These are phyloP conservation scores for Pseudopithomyces maydicus DNA, from an alignment of 2,329 filamentous ascomycete species.

Conservation along the genomic window DNA sequence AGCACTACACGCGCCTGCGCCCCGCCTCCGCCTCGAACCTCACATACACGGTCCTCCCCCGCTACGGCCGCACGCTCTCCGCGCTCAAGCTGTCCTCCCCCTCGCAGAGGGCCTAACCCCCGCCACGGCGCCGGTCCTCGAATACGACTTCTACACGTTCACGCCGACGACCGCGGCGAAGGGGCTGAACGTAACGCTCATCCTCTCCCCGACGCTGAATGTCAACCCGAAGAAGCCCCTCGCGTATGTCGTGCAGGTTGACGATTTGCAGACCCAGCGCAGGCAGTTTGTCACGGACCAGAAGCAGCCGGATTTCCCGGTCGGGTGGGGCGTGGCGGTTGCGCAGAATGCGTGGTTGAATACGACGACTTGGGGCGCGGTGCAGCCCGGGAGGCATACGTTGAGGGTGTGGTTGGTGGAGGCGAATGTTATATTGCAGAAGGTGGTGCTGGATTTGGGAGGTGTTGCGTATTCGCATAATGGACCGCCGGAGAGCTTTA, in stretches of 20 bases:
- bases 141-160: slow-evolving; percentile 46
- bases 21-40: slow-evolving; percentile 30
- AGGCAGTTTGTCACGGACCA: slow-evolving; percentile 51
- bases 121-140: slow-evolving; percentile 35
- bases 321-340: slow-evolving; percentile 56
- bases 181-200: slow-evolving; percentile 45
- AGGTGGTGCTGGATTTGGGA: slow-evolving; percentile 43
- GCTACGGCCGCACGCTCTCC: slow-evolving; percentile 45
- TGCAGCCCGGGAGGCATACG: slow-evolving; percentile 46
- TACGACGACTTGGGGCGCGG: slow-evolving; percentile 44
- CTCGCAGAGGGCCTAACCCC: slow-evolving; percentile 34
- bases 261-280: slow-evolving; percentile 46
- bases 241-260: slow-evolving; percentile 56
- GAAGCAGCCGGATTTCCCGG: slow-evolving; percentile 49
- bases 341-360: slow-evolving; percentile 58
- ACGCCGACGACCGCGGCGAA: slow-evolving; percentile 37
- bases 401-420: slow-evolving; percentile 54
- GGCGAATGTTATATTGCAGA: slow-evolving; percentile 48
- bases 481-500: slow-evolving; percentile 47
- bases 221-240: slow-evolving; percentile 56
- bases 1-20: slow-evolving; percentile 44
- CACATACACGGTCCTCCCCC: slow-evolving; percentile 35
- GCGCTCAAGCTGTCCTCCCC: slow-evolving; percentile 36
- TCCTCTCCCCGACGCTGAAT: slow-evolving; percentile 55
- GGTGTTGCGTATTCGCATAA: slow-evolving; percentile 41